Percentiles rank a stretch among this genome's conserved stretches.
Evolutionary conservation across 2,329 filamentous ascomycete genomes (phyloP).

Genomic region (Ophiosphaerella narmari): DNA sequence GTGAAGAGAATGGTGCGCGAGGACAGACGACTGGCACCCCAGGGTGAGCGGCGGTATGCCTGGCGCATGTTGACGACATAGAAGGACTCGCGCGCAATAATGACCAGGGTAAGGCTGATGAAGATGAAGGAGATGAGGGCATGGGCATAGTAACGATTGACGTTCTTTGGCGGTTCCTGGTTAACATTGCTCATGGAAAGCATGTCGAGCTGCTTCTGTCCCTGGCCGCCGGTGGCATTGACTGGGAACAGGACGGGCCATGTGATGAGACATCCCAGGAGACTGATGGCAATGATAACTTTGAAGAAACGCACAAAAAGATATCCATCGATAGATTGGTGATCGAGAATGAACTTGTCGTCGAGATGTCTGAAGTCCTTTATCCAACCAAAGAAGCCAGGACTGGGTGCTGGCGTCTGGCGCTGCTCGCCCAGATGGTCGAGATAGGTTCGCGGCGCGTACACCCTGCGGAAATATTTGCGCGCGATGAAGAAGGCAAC

Average conservation of each 20-base stretch:
- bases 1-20: constrained; percentile 55
- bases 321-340: constrained; percentile 55
- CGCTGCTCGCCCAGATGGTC: constrained; percentile 50
- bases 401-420: constrained; percentile 51
- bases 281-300: constrained; percentile 48
- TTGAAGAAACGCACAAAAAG: constrained; percentile 55
- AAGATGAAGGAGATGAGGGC: constrained; percentile 50
- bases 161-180: constrained; percentile 27
- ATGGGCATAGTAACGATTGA: constrained; percentile 52
- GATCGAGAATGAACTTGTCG: constrained; percentile 53
- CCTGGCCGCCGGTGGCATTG: constrained; percentile 49
- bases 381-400: constrained; percentile 60
- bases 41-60: constrained; percentile 52
- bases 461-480: constrained; percentile 49
- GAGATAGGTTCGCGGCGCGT: constrained; percentile 54
- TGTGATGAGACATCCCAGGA: constrained; percentile 50
- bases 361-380: constrained; percentile 50
- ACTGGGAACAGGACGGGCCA: constrained; percentile 55
- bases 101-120: constrained; percentile 48
- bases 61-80: constrained; percentile 55
- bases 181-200: constrained; percentile 46
- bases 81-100: constrained; percentile 54
- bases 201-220: constrained; percentile 44
- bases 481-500: constrained; percentile 50
- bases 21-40: constrained; percentile 51